Base-by-base conservation (phyloP, 257 asterid species). In the Rubia yunnanensis region DNA sequence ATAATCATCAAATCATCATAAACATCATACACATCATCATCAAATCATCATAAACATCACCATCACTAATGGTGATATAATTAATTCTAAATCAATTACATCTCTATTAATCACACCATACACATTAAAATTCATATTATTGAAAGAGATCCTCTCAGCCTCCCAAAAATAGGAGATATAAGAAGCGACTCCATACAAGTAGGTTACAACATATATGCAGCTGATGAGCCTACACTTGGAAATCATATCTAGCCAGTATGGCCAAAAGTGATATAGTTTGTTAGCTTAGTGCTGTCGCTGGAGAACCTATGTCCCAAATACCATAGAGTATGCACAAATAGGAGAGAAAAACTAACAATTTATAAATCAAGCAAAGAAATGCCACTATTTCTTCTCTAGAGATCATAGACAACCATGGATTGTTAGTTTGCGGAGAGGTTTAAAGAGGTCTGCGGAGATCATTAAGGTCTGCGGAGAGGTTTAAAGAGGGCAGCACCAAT, bases 111-210 rank as follows among this genome's bases (percentile, higher is more conserved):
- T n/a, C n/a, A n/a, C n/a, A n/a, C n/a, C n/a, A n/a, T n/a, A n/a
- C n/a, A n/a, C n/a, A n/a, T n/a, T n/a, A n/a, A n/a, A n/a, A 67
- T 67, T 55, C 24, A 28, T n/a, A 34, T 59, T 10, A 66, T 55
- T 28, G 56, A 26, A 46, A 26, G 30, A 67, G 31, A 59, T 18
- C 54, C 26, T 54, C 27, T 36, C 52, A 22, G 27, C 50, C 34
- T 34, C 3, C 2, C 32, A 32, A 23, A 54, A 10, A n/a, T 20
- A 67, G 50, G 66, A 23, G 28, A 22, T 24, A 10, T 0, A 23
- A 67, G n/a, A 32, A 28, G 22, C 34, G 44, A 38, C 65, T 50
- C 58, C 56, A n/a, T 11, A 39, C 5, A 26, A 22, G 48, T n/a
- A 68, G 11, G 41, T 44, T 30, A 1, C 5, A n/a, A 10, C 18